Conservation (phyloP, 2,329 filamentous ascomycete genomes). For the Chaetoscypha palmicola region DNA sequence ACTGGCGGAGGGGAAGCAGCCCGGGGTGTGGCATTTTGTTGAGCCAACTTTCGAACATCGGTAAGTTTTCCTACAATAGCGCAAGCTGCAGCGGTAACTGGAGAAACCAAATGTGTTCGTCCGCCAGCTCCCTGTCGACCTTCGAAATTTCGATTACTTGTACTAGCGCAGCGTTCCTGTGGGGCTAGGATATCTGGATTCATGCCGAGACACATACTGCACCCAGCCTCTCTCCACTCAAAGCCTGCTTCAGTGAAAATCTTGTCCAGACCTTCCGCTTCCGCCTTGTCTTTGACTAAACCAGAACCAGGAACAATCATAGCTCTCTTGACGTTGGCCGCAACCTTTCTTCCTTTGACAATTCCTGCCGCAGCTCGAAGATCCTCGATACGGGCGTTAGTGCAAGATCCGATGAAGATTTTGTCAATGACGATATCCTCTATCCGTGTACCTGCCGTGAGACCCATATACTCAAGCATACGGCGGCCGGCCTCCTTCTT, state of each 20-base stretch:
- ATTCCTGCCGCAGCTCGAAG: conserved; percentile 79
- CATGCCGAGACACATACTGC: conserved; percentile 99
- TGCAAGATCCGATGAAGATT: conserved; percentile 97
- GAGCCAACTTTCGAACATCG: conserved; percentile 75
- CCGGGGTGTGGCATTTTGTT: conserved; percentile 40
- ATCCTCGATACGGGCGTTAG: conserved; percentile 95
- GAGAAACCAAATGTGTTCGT: conserved; percentile 92
- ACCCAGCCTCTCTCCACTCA: conserved; percentile 96
- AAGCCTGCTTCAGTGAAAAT: conserved; percentile 90
- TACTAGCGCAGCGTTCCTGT: conserved; percentile 87
- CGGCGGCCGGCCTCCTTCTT: conserved; percentile 76
- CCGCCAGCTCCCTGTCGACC: conserved; percentile 88
- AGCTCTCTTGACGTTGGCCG: conserved; percentile 81
- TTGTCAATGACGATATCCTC: conserved; percentile 91
- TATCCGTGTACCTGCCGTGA: conserved; percentile 79
- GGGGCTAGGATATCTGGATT: conserved; percentile 95
- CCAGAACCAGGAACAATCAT: conserved; percentile 97
- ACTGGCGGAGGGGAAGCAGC: conserved; percentile 21
- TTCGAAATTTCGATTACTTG: conserved; percentile 96
- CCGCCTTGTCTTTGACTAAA: conserved; percentile 85
- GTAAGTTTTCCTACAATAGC: conserved; percentile 85
- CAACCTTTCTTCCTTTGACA: conserved; percentile 80
- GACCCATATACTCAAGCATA: conserved; percentile 93
- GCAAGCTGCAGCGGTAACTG: conserved; percentile 90
- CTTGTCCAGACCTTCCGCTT: conserved; percentile 86